Evolutionary conservation across 1,284 basidiomycete genomes (phyloP).

Genomic region (Thelephora terrestris): DNA sequence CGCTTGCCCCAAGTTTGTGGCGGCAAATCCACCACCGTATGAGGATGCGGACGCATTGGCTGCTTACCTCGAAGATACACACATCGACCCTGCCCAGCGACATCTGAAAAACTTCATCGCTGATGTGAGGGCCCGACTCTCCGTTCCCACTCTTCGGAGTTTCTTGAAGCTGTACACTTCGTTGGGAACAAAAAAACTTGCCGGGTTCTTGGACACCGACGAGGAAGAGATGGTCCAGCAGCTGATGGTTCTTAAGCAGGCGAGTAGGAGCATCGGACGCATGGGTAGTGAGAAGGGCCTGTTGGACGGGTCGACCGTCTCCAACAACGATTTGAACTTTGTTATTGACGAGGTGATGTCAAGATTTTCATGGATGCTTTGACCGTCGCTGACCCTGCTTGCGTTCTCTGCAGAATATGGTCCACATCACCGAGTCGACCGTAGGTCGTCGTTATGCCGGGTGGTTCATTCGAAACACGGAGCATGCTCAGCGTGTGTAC

Average conservation of each 20-base stretch:
- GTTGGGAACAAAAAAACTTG: conserved; percentile 85
- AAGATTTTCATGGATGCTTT: conserved; percentile 18
- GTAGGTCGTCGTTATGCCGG: conserved; percentile 89
- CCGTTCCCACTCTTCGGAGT: conserved; percentile 80
- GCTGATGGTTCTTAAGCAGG: conserved; percentile 94
- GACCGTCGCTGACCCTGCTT: background rate
- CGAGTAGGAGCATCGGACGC: conserved; percentile 65
- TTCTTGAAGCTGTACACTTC: conserved; percentile 95
- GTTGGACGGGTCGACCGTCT: conserved; percentile 80
- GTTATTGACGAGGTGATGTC: conserved; percentile 75
- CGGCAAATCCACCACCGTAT: conserved; percentile 89
- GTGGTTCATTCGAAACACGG: conserved; percentile 95
- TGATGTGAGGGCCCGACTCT: conserved; percentile 67
- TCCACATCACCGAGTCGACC: conserved; percentile 91
- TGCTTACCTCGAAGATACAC: conserved; percentile 35
- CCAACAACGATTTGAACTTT: conserved; percentile 92
- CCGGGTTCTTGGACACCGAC: conserved; percentile 80
- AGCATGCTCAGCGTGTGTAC: conserved; percentile 77
- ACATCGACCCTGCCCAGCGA: conserved; percentile 71
- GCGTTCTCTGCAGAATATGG: conserved; percentile 62
- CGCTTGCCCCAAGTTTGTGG: conserved; percentile 95
- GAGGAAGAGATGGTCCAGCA: conserved; percentile 94
- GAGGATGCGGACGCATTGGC: conserved; percentile 68
- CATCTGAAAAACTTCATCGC: conserved; percentile 79
- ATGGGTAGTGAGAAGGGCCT: conserved; percentile 47